Base-by-base conservation (phyloP, 2,329 filamentous ascomycete species). In the Acrocalymma vagum region DNA sequence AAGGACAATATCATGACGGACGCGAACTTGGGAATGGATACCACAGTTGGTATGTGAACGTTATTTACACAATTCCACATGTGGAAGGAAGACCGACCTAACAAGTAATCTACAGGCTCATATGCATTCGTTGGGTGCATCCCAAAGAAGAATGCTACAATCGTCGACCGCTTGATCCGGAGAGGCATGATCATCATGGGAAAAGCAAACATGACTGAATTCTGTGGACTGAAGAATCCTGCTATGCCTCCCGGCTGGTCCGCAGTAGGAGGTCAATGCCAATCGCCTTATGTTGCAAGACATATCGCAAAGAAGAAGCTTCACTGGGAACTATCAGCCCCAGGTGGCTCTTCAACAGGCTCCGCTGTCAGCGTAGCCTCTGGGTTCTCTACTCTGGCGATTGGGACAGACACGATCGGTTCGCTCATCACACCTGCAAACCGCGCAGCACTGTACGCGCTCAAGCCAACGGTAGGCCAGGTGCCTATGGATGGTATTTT, bases 1-100 rank as follows among this genome's bases (percentile, higher is more conserved):
- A 74, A 76, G 47, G 72, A 74, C 38, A 68, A 71, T 30, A 69
- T 73, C 24, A 65, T 70, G 52, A 72, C 71, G 4, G 59, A 67
- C 32, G 51, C 53, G 6, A 61, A 55, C 14, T 42, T 71, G 22
- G 70, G 70, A 2, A 67, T 75, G 67, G 63, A 67, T 22, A 73
- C 72, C 4, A 73, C 70, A 15, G 70, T 67, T 14, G 72, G 72
- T 54, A 59, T 41, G 41, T 58, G 28, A 9, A 24, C 9, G 6
- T 3, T 25, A n/a, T 20, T n/a, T n/a, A n/a, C n/a, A n/a, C n/a
- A n/a, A n/a, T n/a, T n/a, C 13, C 15, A 14, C 17, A 10, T 9
- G 13, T n/a, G 5, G 2, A 16, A 24, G 8, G 21, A 25, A 21
- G 7, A 10, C n/a, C 10, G 10, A 38, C 7, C 15, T 26, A n/a